phyloP scores from a whole-genome alignment of 106 monocot genomes.

The Dioscorea dumetorum region DNA sequence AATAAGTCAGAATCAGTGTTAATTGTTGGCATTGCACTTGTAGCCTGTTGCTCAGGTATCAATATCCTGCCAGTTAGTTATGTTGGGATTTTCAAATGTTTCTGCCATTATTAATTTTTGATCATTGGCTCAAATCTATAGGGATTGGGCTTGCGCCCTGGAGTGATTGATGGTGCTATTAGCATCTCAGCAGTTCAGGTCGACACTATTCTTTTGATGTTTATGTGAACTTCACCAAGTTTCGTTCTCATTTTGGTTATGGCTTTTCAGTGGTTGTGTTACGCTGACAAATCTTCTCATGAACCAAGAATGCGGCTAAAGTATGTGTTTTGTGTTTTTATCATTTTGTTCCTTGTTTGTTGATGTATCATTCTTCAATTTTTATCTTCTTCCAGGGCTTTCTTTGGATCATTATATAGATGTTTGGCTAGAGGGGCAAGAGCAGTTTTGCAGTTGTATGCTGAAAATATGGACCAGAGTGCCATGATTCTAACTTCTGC shows the following conservation, averaged over 20 bases:
- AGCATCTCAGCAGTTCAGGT: constrained; percentile 98
- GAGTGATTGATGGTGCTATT: constrained; percentile 89
- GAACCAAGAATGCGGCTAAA: constrained; percentile 87
- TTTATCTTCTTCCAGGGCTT: constrained; percentile 44
- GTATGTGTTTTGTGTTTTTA: constrained; percentile 29
- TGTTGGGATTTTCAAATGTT: no score
- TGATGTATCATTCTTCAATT: background rate
- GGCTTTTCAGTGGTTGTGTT: constrained; percentile 85
- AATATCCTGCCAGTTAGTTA: no score
- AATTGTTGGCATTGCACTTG: no score
- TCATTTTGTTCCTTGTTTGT: background rate
- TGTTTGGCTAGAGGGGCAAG: constrained; percentile 94
- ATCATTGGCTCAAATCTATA: constrained; percentile 6
- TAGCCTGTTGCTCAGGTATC: no score
- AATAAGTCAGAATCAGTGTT: no score
- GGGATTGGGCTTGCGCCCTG: constrained; percentile 85
- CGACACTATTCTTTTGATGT: background rate
- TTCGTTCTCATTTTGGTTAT: background rate
- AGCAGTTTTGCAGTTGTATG: constrained; percentile 92
- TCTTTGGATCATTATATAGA: constrained; percentile 90
- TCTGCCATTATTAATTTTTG: no score
- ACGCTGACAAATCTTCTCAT: constrained; percentile 94
- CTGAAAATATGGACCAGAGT: constrained; percentile 92
- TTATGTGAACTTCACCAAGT: background rate
- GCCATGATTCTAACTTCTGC: constrained; percentile 94